These are phyloP conservation scores for Salix purpurea DNA, from an alignment of 345 rosid genomes.

Conservation along the genomic window DNA sequence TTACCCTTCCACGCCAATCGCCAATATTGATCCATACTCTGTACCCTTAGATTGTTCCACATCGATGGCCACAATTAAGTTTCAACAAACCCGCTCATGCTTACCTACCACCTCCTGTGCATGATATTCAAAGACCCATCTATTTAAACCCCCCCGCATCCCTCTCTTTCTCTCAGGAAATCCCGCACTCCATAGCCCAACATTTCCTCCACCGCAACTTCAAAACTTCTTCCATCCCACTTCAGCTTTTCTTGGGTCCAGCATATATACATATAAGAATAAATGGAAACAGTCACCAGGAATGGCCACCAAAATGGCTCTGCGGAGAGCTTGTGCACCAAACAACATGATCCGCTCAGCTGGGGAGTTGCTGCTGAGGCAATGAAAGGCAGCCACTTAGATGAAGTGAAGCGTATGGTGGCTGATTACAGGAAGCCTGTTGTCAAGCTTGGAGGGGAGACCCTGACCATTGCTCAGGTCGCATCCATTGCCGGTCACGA, in stretches of 20 bases:
- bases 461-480: constrained; percentile 76
- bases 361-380: constrained; percentile 73
- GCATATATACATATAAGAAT: background rate
- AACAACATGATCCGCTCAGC: constrained; percentile 51
- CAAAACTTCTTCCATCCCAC: background rate
- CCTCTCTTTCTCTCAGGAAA: constrained; percentile 8
- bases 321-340: constrained; percentile 2
- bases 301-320: constrained; percentile 15
- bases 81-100: constrained; percentile 28
- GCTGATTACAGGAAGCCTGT: constrained; percentile 53
- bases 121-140: background rate
- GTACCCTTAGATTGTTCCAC: background rate
- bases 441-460: constrained; percentile 66
- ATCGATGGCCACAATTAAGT: constrained; percentile 10
- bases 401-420: constrained; percentile 77
- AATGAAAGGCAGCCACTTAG: constrained; percentile 76
- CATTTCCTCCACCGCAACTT: background rate
- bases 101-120: constrained; percentile 11
- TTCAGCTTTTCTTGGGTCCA: background rate
- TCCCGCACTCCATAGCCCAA: background rate
- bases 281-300: constrained; percentile 1
- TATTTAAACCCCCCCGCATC: constrained; percentile 8
- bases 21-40: background rate
- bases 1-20: constrained; percentile 1
- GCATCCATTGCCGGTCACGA: constrained; percentile 40